Conservation (phyloP, 2,329 filamentous ascomycete species). For the Botrytis byssoidea region DNA sequence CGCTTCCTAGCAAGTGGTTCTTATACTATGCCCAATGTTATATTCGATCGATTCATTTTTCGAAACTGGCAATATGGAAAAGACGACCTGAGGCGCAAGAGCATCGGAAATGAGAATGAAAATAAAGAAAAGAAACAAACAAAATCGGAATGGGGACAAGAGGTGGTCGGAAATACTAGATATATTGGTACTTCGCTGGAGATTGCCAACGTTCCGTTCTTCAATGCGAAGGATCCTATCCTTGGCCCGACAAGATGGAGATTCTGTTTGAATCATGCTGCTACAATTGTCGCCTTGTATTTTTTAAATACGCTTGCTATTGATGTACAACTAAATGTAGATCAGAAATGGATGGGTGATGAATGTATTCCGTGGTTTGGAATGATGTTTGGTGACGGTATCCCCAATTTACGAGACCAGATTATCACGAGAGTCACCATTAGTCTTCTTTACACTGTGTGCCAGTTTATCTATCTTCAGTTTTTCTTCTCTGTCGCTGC, state of each 20-base stretch:
- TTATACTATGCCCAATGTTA: neutral
- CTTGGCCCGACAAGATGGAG: neutral
- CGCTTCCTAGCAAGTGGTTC: neutral
- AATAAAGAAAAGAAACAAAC: neutral
- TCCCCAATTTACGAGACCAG: neutral
- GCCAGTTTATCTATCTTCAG: neutral
- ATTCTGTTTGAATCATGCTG: neutral
- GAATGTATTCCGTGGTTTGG: neutral
- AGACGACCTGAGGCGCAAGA: neutral
- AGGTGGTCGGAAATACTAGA: neutral
- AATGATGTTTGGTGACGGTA: neutral
- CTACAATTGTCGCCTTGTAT: neutral
- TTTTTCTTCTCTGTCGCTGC: neutral
- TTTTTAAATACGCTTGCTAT: neutral
- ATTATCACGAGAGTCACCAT: neutral
- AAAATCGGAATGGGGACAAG: neutral
- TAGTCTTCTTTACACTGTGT: neutral
- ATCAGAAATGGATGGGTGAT: neutral
- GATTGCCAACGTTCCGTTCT: neutral
- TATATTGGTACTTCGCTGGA: neutral
- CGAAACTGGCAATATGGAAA: constrained; percentile 1
- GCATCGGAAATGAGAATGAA: rapidly evolving
- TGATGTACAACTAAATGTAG: neutral
- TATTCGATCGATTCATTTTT: neutral
- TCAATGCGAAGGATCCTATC: neutral